A percentile compares a stretch with the other conserved stretches of the same genome.
Conservation (phyloP, 805 yeast genomes). For the Zygosaccharomyces gambellarensis region DNA sequence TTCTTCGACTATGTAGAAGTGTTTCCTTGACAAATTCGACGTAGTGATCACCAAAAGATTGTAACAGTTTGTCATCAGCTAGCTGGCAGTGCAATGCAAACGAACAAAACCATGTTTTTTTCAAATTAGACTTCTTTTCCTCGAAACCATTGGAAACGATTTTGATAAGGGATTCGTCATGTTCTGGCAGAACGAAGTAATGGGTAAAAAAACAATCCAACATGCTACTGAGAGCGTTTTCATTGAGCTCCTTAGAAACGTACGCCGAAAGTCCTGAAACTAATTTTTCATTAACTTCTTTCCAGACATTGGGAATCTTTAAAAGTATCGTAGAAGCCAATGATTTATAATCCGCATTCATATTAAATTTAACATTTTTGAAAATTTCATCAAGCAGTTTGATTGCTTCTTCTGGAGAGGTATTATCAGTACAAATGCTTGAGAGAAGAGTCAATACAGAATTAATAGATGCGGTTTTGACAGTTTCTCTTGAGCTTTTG, state of each 20-base stretch:
- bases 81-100: constrained; percentile 28
- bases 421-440: constrained; percentile 18
- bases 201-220: constrained; percentile 48
- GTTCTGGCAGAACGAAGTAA: constrained; percentile 32
- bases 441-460: constrained; percentile 29
- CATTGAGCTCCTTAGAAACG: constrained; percentile 74
- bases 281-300: constrained; percentile 37
- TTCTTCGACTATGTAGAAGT: constrained; percentile 36
- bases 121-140: constrained; percentile 58
- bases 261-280: constrained; percentile 44
- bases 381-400: constrained; percentile 49
- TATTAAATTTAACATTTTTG: constrained; percentile 52
- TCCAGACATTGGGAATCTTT: constrained; percentile 26
- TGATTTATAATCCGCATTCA: constrained; percentile 62
- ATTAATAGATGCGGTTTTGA: constrained; percentile 47
- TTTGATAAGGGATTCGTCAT: constrained; percentile 27
- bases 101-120: constrained; percentile 62
- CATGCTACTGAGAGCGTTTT: constrained; percentile 48
- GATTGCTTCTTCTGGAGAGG: constrained; percentile 28
- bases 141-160: constrained; percentile 53
- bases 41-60: constrained; percentile 23
- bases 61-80: constrained; percentile 39
- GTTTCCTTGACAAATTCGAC: constrained; percentile 34
- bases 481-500: constrained; percentile 66
- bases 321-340: constrained; percentile 45